A percentile compares a stretch with the other conserved stretches of the same genome.
Conservation (phyloP, 2,329 filamentous ascomycete genomes). For the Calonectria pseudoreteaudii region DNA sequence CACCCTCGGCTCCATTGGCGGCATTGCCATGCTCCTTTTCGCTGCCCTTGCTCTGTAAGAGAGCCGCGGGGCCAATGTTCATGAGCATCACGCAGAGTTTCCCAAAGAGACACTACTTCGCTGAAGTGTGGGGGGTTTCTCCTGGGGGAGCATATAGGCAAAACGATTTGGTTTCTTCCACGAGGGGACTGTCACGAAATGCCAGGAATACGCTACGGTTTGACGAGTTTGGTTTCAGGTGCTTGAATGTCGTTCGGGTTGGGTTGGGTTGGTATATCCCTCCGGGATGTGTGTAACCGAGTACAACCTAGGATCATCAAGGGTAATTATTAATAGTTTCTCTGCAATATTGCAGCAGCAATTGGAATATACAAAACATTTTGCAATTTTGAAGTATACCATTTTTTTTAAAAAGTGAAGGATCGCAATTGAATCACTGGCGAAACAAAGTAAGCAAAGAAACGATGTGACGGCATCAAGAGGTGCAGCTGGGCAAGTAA, state of each 20-base stretch:
- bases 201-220: constrained; percentile 23
- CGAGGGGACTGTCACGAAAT: not conserved
- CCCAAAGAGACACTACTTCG: no score
- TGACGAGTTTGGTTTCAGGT: constrained; percentile 20
- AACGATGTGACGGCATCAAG: not conserved
- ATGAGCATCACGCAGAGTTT: not conserved
- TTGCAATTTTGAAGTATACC: not conserved
- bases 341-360: constrained; percentile 16
- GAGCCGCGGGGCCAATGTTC: not conserved
- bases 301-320: constrained; percentile 20
- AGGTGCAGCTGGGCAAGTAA: not conserved
- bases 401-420: not conserved
- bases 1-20: constrained; percentile 46
- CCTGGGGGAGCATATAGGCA: not conserved
- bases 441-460: not conserved
- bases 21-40: constrained; percentile 47
- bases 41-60: constrained; percentile 53
- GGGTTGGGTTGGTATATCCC: constrained; percentile 10
- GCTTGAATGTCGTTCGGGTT: not conserved
- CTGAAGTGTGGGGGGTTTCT: no score
- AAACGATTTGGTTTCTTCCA: not conserved
- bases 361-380: constrained; percentile 13
- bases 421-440: not conserved
- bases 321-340: constrained; percentile 30
- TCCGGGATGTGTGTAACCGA: constrained; percentile 14